Evolutionary conservation across 106 monocot genomes (phyloP).

Genomic region (Phalaenopsis aphrodite): DNA sequence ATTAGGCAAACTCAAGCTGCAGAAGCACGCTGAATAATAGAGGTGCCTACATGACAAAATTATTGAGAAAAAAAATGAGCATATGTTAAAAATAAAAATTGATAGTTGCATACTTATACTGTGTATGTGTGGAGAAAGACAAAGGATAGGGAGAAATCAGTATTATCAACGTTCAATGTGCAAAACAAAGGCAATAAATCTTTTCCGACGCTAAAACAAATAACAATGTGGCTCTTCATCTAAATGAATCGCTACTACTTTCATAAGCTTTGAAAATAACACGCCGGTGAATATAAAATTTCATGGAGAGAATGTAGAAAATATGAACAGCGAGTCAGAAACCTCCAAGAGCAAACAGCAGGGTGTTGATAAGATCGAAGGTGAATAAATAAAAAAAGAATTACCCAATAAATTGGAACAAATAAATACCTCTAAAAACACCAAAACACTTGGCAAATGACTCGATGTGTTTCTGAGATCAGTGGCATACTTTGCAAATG

Average conservation of each 20-base stretch:
- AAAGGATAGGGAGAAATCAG: background rate
- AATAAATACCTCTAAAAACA: background rate
- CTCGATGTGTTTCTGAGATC: background rate
- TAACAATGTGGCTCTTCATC: background rate
- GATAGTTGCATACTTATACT: background rate
- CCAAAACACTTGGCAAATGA: background rate
- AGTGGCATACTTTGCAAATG: too few relatives aligned
- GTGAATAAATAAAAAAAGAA: background rate
- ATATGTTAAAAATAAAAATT: background rate
- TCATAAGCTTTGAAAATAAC: background rate
- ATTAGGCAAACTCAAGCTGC: background rate
- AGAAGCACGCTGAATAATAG: conserved; percentile 3
- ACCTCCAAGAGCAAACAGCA: background rate
- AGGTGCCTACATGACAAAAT: background rate
- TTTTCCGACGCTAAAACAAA: background rate
- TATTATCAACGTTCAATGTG: background rate
- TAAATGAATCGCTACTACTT: background rate
- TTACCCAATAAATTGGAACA: background rate
- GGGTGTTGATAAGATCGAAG: background rate
- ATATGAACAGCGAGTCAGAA: background rate
- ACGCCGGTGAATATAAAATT: background rate
- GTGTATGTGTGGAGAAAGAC: background rate
- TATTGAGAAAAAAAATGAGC: background rate
- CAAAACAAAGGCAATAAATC: background rate
- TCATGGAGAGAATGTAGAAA: background rate